phyloP scores from a whole-genome alignment of 2,329 filamentous ascomycete genomes.

The Colletotrichum sp. region DNA sequence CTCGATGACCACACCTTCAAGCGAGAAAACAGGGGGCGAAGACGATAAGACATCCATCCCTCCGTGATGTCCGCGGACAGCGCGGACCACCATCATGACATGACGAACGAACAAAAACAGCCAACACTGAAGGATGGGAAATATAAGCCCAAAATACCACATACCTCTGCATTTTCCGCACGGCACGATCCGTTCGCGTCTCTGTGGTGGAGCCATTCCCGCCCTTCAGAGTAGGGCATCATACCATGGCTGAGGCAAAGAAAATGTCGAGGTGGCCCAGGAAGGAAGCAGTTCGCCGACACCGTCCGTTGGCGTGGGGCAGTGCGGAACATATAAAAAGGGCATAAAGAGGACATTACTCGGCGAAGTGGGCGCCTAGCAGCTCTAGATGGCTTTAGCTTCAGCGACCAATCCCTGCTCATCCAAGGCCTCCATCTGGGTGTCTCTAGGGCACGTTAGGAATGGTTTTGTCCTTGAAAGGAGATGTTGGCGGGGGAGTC shows the following conservation, averaged over 20 bases:
- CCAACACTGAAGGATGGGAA: not conserved
- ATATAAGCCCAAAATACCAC: not conserved
- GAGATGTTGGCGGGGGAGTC: not conserved
- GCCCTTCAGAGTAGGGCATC: not conserved
- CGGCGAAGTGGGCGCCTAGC: not conserved
- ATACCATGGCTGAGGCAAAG: not conserved
- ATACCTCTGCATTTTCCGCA: conserved; percentile 1
- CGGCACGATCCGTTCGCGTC: not conserved
- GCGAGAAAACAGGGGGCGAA: not conserved
- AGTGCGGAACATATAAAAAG: not conserved
- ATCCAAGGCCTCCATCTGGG: not conserved
- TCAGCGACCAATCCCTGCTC: not conserved
- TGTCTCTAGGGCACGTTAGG: not conserved
- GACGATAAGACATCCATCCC: not conserved
- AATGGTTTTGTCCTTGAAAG: not conserved
- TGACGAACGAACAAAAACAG: not conserved
- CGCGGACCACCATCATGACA: not conserved
- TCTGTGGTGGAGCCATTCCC: conserved; percentile 3
- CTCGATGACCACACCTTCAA: not conserved
- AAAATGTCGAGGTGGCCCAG: not conserved
- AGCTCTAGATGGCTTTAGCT: not conserved
- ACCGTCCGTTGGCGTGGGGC: not conserved
- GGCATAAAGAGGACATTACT: not conserved
- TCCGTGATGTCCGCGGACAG: not conserved
- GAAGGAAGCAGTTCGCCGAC: conserved; percentile 1